Evolutionary conservation across 352 stramenopile species (phyloP).

Genomic region (Phytophthora ramorum): DNA sequence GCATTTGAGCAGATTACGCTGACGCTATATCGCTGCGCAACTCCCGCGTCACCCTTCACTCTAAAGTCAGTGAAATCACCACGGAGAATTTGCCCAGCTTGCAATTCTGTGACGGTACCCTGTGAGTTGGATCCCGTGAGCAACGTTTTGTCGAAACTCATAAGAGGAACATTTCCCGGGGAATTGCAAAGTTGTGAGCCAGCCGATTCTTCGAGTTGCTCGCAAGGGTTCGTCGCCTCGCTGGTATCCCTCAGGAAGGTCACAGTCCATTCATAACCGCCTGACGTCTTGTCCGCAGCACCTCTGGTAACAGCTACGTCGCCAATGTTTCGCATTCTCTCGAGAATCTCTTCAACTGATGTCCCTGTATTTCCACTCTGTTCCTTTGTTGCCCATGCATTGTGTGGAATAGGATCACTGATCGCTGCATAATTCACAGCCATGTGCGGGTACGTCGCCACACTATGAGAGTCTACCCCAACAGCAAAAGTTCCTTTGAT

Average conservation of each 20-base stretch:
- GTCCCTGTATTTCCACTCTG: slow-evolving; percentile 92
- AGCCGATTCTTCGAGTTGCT: slow-evolving; percentile 65
- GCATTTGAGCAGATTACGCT: slow-evolving; percentile 16
- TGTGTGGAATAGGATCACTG: slow-evolving; percentile 91
- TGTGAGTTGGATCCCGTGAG: slow-evolving; percentile 45
- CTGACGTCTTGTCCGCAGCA: slow-evolving; percentile 85
- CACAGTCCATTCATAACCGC: slow-evolving; percentile 95
- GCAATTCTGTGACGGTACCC: slow-evolving; percentile 30
- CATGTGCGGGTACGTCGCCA: slow-evolving; percentile 60
- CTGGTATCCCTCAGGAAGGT: slow-evolving; percentile 93
- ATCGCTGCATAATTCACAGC: slow-evolving; percentile 61
- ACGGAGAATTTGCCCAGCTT: slow-evolving; percentile 84
- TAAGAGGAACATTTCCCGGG: slow-evolving; percentile 91
- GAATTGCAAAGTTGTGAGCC: slow-evolving; percentile 90
- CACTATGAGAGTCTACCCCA: slow-evolving; percentile 78
- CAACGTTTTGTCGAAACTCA: slow-evolving; percentile 45
- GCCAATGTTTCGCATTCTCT: slow-evolving; percentile 94
- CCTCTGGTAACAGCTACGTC: slow-evolving; percentile 93
- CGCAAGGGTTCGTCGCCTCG: slow-evolving; percentile 46
- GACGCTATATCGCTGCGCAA: slow-evolving; percentile 45
- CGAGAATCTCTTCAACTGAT: slow-evolving; percentile 96
- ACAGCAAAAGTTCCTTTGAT: slow-evolving; percentile 94
- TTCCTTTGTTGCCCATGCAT: slow-evolving; percentile 89
- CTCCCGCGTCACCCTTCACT: slow-evolving; percentile 77
- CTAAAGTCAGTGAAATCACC: slow-evolving; percentile 91